Evolutionary conservation across 2,329 filamentous ascomycete genomes (phyloP).

Genomic region (Fonsecaea multimorphosa): DNA sequence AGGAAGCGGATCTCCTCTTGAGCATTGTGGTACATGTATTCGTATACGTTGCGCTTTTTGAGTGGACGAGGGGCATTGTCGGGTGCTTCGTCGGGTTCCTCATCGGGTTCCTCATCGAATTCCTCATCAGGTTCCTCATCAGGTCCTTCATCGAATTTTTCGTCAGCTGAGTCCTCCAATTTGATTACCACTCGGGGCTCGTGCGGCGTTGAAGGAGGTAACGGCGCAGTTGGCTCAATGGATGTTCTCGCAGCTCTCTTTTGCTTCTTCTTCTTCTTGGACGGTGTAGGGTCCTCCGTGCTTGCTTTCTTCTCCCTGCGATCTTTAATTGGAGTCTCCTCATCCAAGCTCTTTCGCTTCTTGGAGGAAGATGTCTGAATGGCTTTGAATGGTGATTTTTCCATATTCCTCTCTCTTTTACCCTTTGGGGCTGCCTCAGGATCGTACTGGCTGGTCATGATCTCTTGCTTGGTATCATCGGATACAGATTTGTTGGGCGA

Average conservation of each 20-base stretch:
- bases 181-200: neutral
- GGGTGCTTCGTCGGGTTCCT: neutral
- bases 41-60: neutral
- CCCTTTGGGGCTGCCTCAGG: neutral
- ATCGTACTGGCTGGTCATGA: neutral
- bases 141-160: neutral
- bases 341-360: neutral
- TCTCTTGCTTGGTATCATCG: neutral
- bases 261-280: neutral
- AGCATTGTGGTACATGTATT: neutral
- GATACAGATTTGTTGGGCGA: neutral
- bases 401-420: neutral
- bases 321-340: neutral
- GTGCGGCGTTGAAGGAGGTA: neutral
- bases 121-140: neutral
- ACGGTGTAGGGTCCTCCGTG: neutral
- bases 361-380: neutral
- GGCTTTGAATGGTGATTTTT: neutral
- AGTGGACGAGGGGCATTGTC: neutral
- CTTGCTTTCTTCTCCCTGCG: neutral
- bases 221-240: neutral
- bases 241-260: neutral
- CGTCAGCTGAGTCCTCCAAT: neutral
- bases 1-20: slow-evolving; percentile 1
- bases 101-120: neutral